Percentiles rank a stretch among this genome's conserved stretches.
Conservation (phyloP, 192 early-diverging fungal species). For the Pecoramyces ruminantium region DNA sequence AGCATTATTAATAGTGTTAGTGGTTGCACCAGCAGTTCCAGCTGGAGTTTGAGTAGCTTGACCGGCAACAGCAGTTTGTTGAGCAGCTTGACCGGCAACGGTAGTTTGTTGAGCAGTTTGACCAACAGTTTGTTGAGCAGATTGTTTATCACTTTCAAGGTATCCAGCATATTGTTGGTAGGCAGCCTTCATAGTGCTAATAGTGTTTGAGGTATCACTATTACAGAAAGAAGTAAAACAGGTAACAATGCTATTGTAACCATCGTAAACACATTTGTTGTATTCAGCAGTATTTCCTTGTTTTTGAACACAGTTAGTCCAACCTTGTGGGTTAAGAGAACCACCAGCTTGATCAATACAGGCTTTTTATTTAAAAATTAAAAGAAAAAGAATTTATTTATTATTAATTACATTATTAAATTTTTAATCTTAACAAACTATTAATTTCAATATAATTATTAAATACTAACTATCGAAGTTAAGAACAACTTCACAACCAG, state of each 20-base stretch:
- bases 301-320: neutral
- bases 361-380: neutral
- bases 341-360: neutral
- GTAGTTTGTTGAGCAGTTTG: neutral
- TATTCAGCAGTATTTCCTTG: neutral
- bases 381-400: neutral
- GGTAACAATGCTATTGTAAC: neutral
- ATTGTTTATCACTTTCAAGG: neutral
- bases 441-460: too few species aligned
- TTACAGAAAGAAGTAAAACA: neutral
- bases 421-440: too few species aligned
- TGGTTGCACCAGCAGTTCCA: too few species aligned
- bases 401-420: too few species aligned
- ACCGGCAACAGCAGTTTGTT: neutral
- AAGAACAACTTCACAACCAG: neutral
- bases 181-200: neutral
- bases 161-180: neutral
- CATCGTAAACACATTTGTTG: neutral
- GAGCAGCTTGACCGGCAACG: neutral
- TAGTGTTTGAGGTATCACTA: neutral
- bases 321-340: neutral
- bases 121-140: neutral
- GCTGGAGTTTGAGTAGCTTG: neutral
- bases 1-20: neutral
- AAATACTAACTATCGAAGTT: neutral